A percentile compares a stretch with the other conserved stretches of the same genome.
These are phyloP conservation scores for Lotmaria passim DNA, from an alignment of 208 protist species.

Conservation along the genomic window DNA sequence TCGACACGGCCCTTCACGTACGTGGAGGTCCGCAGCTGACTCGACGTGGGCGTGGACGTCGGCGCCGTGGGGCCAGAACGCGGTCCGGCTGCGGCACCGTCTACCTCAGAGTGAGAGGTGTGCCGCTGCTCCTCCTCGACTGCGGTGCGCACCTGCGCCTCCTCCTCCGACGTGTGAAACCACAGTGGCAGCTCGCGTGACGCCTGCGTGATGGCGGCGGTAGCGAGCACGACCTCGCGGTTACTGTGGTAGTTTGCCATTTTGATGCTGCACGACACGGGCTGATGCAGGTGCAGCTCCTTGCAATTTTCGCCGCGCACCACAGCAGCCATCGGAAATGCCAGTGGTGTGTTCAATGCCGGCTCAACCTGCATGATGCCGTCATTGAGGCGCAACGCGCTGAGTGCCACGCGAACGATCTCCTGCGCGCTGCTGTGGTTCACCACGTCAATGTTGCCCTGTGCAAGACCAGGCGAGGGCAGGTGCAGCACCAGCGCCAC, in stretches of 20 bases:
- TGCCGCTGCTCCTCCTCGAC: constrained; percentile 34
- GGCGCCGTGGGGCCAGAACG: constrained; percentile 21
- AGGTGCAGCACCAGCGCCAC: constrained; percentile 61
- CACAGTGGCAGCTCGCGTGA: constrained; percentile 26
- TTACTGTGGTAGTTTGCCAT: constrained; percentile 37
- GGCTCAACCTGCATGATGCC: constrained; percentile 35
- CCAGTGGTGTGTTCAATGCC: constrained; percentile 25
- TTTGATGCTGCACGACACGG: constrained; percentile 31
- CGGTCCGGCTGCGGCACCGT: not conserved
- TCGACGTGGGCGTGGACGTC: constrained; percentile 7
- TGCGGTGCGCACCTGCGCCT: constrained; percentile 20
- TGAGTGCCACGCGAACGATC: constrained; percentile 47
- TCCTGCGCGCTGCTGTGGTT: constrained; percentile 78
- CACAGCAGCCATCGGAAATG: constrained; percentile 32
- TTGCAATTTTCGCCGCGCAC: constrained; percentile 30
- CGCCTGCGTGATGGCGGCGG: constrained; percentile 11
- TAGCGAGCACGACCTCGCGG: constrained; percentile 29
- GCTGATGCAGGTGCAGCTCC: constrained; percentile 32
- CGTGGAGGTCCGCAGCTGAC: constrained; percentile 10
- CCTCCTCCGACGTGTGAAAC: constrained; percentile 35
- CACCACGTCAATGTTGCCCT: constrained; percentile 58
- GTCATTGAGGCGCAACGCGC: constrained; percentile 47
- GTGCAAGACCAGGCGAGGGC: constrained; percentile 50
- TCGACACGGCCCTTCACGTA: constrained; percentile 43
- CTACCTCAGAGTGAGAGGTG: not conserved